Evolutionary conservation across 1,284 basidiomycete species (phyloP), one percentile per base, ranked within the genome.

Genomic region (Trametes polyzona): DNA sequence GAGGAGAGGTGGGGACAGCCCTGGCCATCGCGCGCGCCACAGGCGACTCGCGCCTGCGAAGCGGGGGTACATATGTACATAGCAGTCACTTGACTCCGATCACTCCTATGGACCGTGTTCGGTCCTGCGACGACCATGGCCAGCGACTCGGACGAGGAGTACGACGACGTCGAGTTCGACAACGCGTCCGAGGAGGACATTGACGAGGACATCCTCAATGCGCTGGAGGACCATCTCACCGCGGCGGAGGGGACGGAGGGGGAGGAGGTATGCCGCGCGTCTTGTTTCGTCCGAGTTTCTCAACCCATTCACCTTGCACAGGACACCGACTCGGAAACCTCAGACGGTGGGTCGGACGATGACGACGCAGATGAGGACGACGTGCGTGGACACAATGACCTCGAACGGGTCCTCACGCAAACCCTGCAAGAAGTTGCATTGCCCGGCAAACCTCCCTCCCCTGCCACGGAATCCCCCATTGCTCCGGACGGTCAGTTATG

Each of bases 131-230:
- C 47, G 40, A 60, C 57, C 66, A 86, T 86, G 84, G 70, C 76
- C 27, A 84, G 79, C 67, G 87, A 89, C 68, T 87, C 84, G 16
- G 88, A 90, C 57, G 52, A 77, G 52, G 85, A 87, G 57, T 76
- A 85, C 48, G 84, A 84, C 36, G 76, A 76, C 52, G 76, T 77
- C 52, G 69, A 79, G 27, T 77, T 76, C 35, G 81, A 82, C 37
- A 78, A 78, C 26, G 77, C 77, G 7, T 73, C 72, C n/a, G 77
- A 74, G 26, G 78, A 77, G 17, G 82, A 81, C 35, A 75, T 81
- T 8, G 83, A 83, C 39, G 82, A 84, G 30, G 82, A 84, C 24
- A 73, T 82, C 4, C 72, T 82, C 8, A 83, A 80, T 52, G 78
- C 77, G 39, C 73, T 78, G 14, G 79, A 82, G 62, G 74, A 76